Evolutionary conservation across 208 protist genomes (phyloP), one percentile per base, ranked within the genome.

Genomic region (Herpetomonas samuelpessoai): DNA sequence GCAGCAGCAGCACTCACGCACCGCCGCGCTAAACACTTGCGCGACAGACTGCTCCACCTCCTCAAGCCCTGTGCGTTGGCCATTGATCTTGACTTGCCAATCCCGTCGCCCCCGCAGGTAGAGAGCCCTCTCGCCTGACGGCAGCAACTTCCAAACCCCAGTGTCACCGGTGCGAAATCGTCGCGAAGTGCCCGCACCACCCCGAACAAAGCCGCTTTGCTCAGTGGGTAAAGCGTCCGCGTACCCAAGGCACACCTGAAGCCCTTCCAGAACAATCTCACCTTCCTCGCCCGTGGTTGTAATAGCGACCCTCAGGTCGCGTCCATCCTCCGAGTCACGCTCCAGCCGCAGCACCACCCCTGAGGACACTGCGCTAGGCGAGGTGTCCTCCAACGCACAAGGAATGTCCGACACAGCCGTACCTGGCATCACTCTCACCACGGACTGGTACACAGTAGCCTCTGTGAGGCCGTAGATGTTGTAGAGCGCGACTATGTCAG

Each of bases 401-500:
- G 57, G 68, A 19, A 81, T 35, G 12, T 74, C 50, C 2, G 54
- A 44, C 35, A 49, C 66, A 6, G 19, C 38, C 19, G 62, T 47
- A 16, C 57, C 71, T 16, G 66, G 45, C 54, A 21, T 27, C 19
- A 74, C 52, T 71, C 56, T 30, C 65, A 65, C 16, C 62, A 74
- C 46, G 7, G 63, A 73, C 56, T 88, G 81, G 47, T 88, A 88
- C 22, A 88, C 68, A 0, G 81, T 88, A 22, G 56, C 81, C 62
- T 88, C 81, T 25, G 81, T 88, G 10, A 88, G 74, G 10, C 81
- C 81, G 50, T 88, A 88, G 18, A 88, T 73, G 57, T 81, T 88
- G 64, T 69, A 71, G 25, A 88, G 72, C 28, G 73, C 58, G 14
- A 80, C 81, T 41, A 18, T 24, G 1, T 16, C 44, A 0, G 71